Percentiles rank a stretch among this genome's conserved stretches.
Conservation (phyloP, 1,139 yeast genomes). For the Geotrichum aggregatum region DNA sequence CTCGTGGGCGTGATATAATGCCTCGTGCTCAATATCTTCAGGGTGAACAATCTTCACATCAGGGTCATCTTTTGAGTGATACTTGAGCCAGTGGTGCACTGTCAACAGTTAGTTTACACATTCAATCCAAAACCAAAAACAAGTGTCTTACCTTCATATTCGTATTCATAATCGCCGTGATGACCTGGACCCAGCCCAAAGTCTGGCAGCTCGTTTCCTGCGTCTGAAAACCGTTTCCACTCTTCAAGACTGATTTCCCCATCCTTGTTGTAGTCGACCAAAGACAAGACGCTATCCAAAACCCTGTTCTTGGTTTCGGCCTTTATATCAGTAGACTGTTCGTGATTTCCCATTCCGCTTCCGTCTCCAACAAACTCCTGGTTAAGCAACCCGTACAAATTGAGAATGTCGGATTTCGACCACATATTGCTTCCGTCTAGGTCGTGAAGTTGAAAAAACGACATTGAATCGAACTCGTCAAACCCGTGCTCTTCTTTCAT, state of each 20-base stretch:
- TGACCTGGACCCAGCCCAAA: constrained; percentile 96
- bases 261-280: constrained; percentile 67
- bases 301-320: constrained; percentile 56
- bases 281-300: constrained; percentile 48
- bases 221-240: constrained; percentile 58
- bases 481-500: constrained; percentile 84
- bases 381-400: constrained; percentile 73
- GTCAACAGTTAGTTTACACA: constrained; percentile 18
- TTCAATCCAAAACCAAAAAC: neutral
- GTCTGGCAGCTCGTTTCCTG: constrained; percentile 80
- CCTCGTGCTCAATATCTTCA: constrained; percentile 87
- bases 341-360: constrained; percentile 81
- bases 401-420: constrained; percentile 58
- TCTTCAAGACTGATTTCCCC: constrained; percentile 63
- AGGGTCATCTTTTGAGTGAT: constrained; percentile 77
- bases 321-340: constrained; percentile 55
- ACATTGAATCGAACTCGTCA: constrained; percentile 65
- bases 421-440: constrained; percentile 46
- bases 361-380: constrained; percentile 80
- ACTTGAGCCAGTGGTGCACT: constrained; percentile 89
- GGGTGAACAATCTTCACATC: constrained; percentile 74
- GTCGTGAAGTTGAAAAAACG: constrained; percentile 84
- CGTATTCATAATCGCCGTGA: constrained; percentile 89
- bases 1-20: constrained; percentile 84
- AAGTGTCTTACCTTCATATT: constrained; percentile 53